Evolutionary conservation across 176 grass and related monocot genomes (phyloP).

Genomic region (Luzula sylvatica): DNA sequence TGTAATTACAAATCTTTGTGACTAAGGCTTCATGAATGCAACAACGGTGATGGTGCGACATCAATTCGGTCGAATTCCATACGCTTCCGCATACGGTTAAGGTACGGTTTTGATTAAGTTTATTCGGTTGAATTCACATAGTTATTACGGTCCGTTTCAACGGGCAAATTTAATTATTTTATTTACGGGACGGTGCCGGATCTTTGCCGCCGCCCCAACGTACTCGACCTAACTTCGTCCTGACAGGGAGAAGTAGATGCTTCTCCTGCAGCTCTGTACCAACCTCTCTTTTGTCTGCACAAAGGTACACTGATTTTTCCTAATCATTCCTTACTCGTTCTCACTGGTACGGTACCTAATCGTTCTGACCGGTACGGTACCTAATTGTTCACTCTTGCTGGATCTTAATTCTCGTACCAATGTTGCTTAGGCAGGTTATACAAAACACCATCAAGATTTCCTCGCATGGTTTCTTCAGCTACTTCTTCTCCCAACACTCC

Average conservation of each 20-base stretch:
- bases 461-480: constrained; percentile 1
- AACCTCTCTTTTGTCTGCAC: constrained; percentile 3
- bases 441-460: background rate
- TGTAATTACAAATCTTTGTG: too few species aligned
- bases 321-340: background rate
- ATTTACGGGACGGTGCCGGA: too few species aligned
- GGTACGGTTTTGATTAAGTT: too few species aligned
- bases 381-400: background rate
- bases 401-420: background rate
- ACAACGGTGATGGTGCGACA: too few species aligned
- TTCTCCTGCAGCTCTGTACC: background rate
- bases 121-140: too few species aligned
- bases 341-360: background rate
- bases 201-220: too few species aligned
- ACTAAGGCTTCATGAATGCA: too few species aligned
- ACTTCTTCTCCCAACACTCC: background rate
- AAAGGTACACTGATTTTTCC: constrained; percentile 6
- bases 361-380: background rate
- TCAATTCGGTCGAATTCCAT: too few species aligned
- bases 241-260: constrained; percentile 5
- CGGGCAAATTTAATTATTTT: too few species aligned
- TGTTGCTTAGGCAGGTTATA: background rate
- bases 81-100: too few species aligned
- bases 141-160: too few species aligned
- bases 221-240: background rate